Evolutionary conservation across 2,329 filamentous ascomycete genomes (phyloP).

Genomic region (Neospermospora avenae): DNA sequence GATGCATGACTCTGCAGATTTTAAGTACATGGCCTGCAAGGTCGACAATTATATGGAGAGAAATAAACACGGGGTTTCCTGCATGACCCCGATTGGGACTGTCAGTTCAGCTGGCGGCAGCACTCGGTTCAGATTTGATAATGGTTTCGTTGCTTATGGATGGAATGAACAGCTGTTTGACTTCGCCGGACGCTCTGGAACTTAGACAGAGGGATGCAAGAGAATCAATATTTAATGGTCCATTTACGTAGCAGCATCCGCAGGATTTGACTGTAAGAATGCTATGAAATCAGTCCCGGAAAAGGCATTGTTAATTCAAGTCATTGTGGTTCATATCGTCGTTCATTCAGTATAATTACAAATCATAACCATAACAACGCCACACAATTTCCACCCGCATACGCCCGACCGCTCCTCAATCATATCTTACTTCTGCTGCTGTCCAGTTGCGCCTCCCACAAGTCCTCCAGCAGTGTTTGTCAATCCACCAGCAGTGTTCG

Average conservation of each 20-base stretch:
- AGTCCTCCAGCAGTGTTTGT: conserved; percentile 7
- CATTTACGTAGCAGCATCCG: too few species aligned
- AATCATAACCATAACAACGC: neutral
- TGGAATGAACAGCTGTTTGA: neutral
- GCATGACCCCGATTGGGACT: neutral
- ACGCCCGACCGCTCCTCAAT: too few species aligned
- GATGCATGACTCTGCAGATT: conserved; percentile 2
- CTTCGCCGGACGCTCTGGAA: neutral
- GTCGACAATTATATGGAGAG: neutral
- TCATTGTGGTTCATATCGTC: too few species aligned
- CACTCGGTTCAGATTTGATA: neutral
- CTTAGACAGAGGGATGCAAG: neutral
- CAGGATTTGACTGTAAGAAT: too few species aligned
- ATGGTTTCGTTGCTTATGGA: neutral
- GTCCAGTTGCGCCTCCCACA: neutral
- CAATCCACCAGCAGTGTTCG: conserved; percentile 15
- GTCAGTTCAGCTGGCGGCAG: neutral
- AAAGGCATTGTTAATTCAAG: too few species aligned
- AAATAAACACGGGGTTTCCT: neutral
- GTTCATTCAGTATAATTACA: neutral
- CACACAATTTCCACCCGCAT: neutral
- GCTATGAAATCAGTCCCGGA: too few species aligned
- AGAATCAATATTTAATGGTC: neutral
- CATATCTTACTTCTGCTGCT: neutral
- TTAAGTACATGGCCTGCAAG: neutral